phyloP scores from a whole-genome alignment of 345 rosid species.

The Sapria himalayana region DNA sequence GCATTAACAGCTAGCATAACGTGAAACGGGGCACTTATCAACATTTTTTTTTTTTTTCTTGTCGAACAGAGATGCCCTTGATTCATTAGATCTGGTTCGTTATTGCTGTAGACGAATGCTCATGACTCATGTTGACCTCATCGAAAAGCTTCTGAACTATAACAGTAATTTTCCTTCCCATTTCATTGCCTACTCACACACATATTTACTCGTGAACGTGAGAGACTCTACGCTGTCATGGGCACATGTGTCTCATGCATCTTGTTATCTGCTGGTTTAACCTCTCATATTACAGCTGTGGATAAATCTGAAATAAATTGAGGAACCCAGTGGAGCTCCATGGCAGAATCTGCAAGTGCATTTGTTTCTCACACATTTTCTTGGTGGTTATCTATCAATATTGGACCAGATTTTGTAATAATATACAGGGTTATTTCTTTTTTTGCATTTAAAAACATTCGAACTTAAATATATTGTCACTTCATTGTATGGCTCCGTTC shows the following conservation, averaged over 20 bases:
- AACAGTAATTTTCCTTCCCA: constrained; percentile 35
- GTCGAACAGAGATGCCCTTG: constrained; percentile 75
- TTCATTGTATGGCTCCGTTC: too few species aligned
- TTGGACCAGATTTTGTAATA: too few species aligned
- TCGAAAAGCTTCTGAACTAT: constrained; percentile 95
- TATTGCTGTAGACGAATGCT: constrained; percentile 98
- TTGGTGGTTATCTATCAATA: too few species aligned
- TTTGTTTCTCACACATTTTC: too few species aligned
- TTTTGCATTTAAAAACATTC: too few species aligned
- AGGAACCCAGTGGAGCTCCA: too few species aligned
- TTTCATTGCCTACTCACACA: constrained; percentile 2
- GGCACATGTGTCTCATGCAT: not conserved
- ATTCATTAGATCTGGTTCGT: constrained; percentile 68
- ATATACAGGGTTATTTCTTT: too few species aligned
- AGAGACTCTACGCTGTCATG: not conserved
- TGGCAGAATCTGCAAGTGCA: too few species aligned
- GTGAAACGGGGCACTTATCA: too few species aligned
- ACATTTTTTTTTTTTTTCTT: constrained; percentile 1
- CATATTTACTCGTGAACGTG: not conserved
- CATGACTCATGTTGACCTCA: constrained; percentile 97
- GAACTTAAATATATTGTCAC: too few species aligned
- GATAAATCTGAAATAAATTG: constrained; percentile 43
- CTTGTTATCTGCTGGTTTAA: not conserved
- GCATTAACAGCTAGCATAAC: too few species aligned
- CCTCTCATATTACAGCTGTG: constrained; percentile 34